Conservation (phyloP, 2,329 filamentous ascomycete species). For the Trichoderma atrobrunneum region DNA sequence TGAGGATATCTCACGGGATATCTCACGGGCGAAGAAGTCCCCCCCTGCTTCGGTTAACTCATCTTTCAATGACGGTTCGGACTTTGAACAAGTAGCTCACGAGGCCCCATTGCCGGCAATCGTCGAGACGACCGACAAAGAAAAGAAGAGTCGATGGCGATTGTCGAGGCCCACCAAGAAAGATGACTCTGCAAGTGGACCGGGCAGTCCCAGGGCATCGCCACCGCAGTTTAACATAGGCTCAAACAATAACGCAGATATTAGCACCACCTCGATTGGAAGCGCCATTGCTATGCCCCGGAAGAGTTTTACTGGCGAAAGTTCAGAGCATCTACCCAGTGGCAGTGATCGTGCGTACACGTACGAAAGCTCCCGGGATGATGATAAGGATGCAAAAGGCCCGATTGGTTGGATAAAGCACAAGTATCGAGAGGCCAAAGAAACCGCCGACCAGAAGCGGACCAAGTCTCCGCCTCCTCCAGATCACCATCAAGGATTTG, state of each 20-base stretch:
- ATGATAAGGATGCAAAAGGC: conserved; percentile 51
- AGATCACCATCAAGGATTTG: conserved; percentile 29
- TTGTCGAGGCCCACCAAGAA: conserved; percentile 59
- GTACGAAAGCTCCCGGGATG: conserved; percentile 40
- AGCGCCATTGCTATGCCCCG: conserved; percentile 53
- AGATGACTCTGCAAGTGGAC: conserved; percentile 48
- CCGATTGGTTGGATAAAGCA: conserved; percentile 58
- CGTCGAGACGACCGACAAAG: conserved; percentile 48
- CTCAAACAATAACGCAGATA: conserved; percentile 60
- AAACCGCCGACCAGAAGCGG: conserved; percentile 52
- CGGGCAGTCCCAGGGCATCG: conserved; percentile 38
- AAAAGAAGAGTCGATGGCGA: conserved; percentile 70
- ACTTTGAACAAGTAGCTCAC: conserved; percentile 66
- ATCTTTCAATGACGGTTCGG: conserved; percentile 75
- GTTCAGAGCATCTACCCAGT: conserved; percentile 44
- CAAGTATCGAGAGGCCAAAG: conserved; percentile 60
- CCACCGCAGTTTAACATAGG: conserved; percentile 51
- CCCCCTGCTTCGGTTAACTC: conserved; percentile 76
- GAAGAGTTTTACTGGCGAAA: conserved; percentile 52
- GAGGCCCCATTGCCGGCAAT: conserved; percentile 44
- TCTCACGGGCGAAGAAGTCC: conserved; percentile 66
- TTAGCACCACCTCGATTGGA: conserved; percentile 66
- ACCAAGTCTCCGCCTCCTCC: conserved; percentile 53
- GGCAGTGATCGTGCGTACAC: conserved; percentile 42
- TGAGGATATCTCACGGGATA: conserved; percentile 52